Evolutionary conservation across 768 basidiomycete species (phyloP), one percentile per base, ranked within the genome.

Genomic region (Tylopilus subfusipes): DNA sequence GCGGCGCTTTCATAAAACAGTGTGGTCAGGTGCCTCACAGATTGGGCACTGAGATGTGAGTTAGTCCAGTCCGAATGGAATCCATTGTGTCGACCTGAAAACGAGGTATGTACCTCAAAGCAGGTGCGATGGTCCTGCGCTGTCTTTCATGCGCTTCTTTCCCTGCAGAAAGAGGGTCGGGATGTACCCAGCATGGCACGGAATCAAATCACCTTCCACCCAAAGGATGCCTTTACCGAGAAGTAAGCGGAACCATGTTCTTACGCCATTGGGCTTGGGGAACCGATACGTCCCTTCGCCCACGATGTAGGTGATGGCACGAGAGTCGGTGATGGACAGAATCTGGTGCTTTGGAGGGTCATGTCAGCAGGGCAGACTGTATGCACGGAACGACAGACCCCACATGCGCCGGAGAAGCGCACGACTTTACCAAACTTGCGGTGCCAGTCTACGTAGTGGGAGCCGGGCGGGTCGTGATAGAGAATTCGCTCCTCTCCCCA

Each of bases 401-500:
- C 82, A 30, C 82, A 77, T 29, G 80, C 80, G 16, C 84, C 82
- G 7, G 75, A 73, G 57, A 85, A 83, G 49, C 72, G 75, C 36
- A 84, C 74, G 8, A 84, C 72, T 30, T 76, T 79, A 18, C 84
- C 84, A 51, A 76, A 86, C 49, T 69, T 62, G 27, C 63, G 68
- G 50, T 82, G 79, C 83, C 83, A 86, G 18, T 73, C 66, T 21
- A 74, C 53, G 63, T 85, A 83, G 14, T 73, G 73, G 10, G 69
- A 67, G 14, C 84, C 84, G 34, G 84, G 84, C n/a, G 64, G 29
- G 31, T 57, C 62, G 48, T 76, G 73, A 59, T 82, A 84, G 13
- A 85, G 76, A 16, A 71, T 57, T 77, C 81, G 81, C 60, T 84
- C 83, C 58, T 84, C 78, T 1, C 84, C 84, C 84, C 84, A 85